Percentiles rank a stretch among this genome's conserved stretches.
Evolutionary conservation across 2,329 filamentous ascomycete species (phyloP).

Genomic region (Helicocarpus griseus): DNA sequence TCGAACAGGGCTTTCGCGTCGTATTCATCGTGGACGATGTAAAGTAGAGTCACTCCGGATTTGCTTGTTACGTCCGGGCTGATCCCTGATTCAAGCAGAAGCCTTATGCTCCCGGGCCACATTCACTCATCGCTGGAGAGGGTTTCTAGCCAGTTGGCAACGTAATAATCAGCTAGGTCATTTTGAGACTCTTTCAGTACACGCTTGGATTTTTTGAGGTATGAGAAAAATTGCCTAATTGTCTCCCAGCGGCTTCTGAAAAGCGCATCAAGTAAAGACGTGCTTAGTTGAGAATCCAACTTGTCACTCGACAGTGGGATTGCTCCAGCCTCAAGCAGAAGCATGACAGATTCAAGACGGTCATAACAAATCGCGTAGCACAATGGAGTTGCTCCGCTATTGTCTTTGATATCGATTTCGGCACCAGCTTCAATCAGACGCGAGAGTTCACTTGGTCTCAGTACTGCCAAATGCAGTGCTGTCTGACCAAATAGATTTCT

Average conservation of each 20-base stretch:
- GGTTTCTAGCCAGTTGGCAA: background rate
- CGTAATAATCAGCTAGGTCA: background rate
- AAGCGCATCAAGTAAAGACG: background rate
- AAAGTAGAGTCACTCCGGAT: background rate
- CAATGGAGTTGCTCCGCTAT: background rate
- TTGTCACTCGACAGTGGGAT: background rate
- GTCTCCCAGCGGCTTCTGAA: background rate
- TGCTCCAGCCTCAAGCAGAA: background rate
- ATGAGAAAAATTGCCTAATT: background rate
- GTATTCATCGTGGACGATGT: background rate
- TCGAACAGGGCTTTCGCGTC: background rate
- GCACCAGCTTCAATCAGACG: background rate
- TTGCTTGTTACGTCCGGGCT: background rate
- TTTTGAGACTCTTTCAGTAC: background rate
- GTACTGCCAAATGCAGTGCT: background rate
- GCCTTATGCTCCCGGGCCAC: background rate
- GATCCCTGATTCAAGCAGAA: background rate
- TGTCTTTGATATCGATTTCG: background rate
- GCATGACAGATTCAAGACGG: background rate
- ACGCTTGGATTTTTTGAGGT: background rate
- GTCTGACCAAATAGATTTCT: background rate
- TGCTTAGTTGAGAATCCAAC: background rate
- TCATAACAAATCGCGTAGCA: background rate
- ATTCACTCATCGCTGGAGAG: background rate
- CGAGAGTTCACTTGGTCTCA: background rate